Evolutionary conservation across 257 asterid genomes (phyloP), one percentile per base, ranked within the genome.

Genomic region (Gardenia jasminoides): DNA sequence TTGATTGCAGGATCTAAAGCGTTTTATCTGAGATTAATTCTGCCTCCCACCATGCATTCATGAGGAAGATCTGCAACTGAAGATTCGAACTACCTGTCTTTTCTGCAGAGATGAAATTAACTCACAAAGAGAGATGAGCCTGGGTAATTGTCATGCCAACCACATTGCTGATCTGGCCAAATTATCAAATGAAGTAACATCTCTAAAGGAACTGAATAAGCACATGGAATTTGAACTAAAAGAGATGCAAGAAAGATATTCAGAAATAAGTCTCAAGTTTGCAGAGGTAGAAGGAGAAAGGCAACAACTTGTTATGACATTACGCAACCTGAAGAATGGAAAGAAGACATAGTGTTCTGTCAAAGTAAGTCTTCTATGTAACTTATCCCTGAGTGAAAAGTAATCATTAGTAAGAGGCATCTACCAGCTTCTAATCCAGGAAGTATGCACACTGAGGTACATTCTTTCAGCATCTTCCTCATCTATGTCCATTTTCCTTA

Each of bases 281-380:
- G 99, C 99, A 74, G 97, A 94, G 89, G 99, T 94, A 79, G 99
- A 94, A 88, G 98, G 99, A 76, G 98, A 94, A 88, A 83, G 99
- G 64, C 99, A 95, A 85, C 89, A 95, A 81, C 99, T 95, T 80
- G 99, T 93, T 82, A 92, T 95, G 98, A 84, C 91, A 64, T 75
- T 95, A 64, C 98, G 98, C 67, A 93, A 91, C 84, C 81, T 89
- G 83, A 94, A 89, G 41, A 77, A 66, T 47, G 74, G 78, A 79
- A 79, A 79, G 83, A 81, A 76, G 81, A 71, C 36, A 56, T 84
- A 78, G 70, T 17, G 70, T 64, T 70, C 31, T 70, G 41, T n/a
- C 65, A 64, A 59, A 71, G 62, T 50, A 59, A 72, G 72, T 58
- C 17, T 58, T 33, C 52, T 52, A 41, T 56, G 74, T 50, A 77